phyloP scores from a whole-genome alignment of 1,284 basidiomycete genomes.

The Fomitopsis schrenkii region DNA sequence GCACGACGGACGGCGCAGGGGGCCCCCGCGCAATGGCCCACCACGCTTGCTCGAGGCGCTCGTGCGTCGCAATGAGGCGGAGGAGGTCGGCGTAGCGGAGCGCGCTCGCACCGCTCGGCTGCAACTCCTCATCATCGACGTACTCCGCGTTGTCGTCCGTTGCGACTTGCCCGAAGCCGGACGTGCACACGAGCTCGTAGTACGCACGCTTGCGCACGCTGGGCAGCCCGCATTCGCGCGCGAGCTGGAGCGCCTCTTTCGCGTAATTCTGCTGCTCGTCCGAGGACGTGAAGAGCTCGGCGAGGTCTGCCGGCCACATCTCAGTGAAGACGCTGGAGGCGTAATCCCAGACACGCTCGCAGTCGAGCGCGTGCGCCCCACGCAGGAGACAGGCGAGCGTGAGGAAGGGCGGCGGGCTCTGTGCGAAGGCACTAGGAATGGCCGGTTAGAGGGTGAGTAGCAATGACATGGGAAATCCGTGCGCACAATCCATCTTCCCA shows the following conservation, averaged over 20 bases:
- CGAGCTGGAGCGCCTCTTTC: constrained; percentile 27
- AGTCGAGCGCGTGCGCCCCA: constrained; percentile 25
- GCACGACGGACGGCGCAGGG: neutral
- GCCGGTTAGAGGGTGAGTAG: neutral
- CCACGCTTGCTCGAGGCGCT: too few species aligned
- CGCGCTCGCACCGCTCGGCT: too few species aligned
- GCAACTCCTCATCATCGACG: too few species aligned
- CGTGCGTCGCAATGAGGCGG: too few species aligned
- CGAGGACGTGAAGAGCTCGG: constrained; percentile 12
- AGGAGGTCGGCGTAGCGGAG: too few species aligned
- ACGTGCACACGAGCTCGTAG: constrained; percentile 33
- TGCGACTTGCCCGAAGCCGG: constrained; percentile 20
- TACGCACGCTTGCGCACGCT: constrained; percentile 32
- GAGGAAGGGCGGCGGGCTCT: constrained; percentile 22
- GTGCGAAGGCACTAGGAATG: constrained; percentile 20
- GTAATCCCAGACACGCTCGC: constrained; percentile 18
- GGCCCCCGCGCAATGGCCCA: too few species aligned
- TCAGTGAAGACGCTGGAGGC: constrained; percentile 23
- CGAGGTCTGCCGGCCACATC: constrained; percentile 27
- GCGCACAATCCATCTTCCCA: constrained; percentile 35
- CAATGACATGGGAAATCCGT: neutral
- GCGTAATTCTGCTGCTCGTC: constrained; percentile 15
- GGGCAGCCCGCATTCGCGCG: constrained; percentile 24
- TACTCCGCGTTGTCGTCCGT: neutral
- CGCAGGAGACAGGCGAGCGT: constrained; percentile 27